Evolutionary conservation across 306 rosid species (phyloP).

Genomic region (Fagus sylvatica): DNA sequence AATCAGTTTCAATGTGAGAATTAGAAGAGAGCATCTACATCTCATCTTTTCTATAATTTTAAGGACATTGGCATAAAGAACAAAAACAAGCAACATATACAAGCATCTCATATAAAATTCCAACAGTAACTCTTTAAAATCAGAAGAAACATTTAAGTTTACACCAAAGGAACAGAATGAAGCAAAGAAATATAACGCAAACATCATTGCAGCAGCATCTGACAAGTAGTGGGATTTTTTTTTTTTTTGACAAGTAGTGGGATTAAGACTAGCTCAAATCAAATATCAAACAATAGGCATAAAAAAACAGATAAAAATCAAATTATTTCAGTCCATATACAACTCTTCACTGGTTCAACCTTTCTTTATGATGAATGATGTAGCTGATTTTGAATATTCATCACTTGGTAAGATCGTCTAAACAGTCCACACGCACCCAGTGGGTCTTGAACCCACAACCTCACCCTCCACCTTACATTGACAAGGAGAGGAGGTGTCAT

Average conservation of each 20-base stretch:
- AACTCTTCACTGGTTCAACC: not conserved
- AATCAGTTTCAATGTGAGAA: not conserved
- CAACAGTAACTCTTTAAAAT: not conserved
- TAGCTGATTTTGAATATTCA: not conserved
- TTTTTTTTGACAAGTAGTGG: no score
- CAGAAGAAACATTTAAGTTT: not conserved
- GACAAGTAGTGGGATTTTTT: not conserved
- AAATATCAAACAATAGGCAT: not conserved
- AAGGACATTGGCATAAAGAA: not conserved
- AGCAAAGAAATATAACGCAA: not conserved
- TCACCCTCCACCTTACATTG: no score
- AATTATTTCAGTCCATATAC: not conserved
- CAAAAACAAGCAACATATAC: not conserved
- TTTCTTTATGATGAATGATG: constrained; percentile 3
- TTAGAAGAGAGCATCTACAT: not conserved
- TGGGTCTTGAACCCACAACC: no score
- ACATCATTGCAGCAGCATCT: not conserved
- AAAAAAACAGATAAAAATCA: not conserved
- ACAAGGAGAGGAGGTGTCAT: no score
- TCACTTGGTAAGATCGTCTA: not conserved
- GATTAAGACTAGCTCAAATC: not conserved
- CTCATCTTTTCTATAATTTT: not conserved
- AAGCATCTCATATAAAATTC: not conserved
- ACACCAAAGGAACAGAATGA: not conserved
- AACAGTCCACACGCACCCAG: not conserved